phyloP scores from a whole-genome alignment of 2,329 filamentous ascomycete genomes.

The Plectosphaerella sp. region DNA sequence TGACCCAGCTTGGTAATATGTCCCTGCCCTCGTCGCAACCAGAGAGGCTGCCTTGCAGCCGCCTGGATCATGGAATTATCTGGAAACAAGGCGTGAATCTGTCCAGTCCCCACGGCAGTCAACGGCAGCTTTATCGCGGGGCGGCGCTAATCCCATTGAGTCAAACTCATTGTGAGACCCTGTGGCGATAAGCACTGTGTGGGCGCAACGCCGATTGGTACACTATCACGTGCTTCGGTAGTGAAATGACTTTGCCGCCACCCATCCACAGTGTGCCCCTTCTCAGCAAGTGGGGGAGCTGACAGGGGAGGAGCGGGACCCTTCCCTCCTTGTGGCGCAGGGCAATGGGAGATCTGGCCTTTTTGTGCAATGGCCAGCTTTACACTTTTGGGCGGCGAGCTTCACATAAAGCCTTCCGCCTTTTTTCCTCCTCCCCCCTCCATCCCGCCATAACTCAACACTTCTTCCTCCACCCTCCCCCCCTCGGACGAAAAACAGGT shows the following conservation, averaged over 20 bases:
- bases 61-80: too few species aligned
- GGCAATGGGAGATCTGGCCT: constrained; percentile 44
- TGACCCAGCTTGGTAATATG: too few species aligned
- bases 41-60: too few species aligned
- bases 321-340: constrained; percentile 21
- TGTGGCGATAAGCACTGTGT: too few species aligned
- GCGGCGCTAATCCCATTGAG: too few species aligned
- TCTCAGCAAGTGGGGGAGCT: neutral
- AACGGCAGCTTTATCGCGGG: too few species aligned
- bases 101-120: too few species aligned
- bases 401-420: constrained; percentile 29
- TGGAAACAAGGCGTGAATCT: too few species aligned
- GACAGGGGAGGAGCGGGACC: neutral
- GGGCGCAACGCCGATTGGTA: neutral
- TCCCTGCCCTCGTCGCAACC: too few species aligned
- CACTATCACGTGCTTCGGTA: neutral
- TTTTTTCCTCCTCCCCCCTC: constrained; percentile 8
- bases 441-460: constrained; percentile 7
- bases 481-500: constrained; percentile 1
- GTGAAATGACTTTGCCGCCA: neutral
- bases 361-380: constrained; percentile 41
- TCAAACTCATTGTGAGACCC: too few species aligned
- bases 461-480: constrained; percentile 16
- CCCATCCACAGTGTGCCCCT: neutral
- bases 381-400: constrained; percentile 25